A percentile compares a stretch with the other conserved stretches of the same genome.
Evolutionary conservation across 352 stramenopile species (phyloP).

Genomic region (Phytophthora pinifolia): DNA sequence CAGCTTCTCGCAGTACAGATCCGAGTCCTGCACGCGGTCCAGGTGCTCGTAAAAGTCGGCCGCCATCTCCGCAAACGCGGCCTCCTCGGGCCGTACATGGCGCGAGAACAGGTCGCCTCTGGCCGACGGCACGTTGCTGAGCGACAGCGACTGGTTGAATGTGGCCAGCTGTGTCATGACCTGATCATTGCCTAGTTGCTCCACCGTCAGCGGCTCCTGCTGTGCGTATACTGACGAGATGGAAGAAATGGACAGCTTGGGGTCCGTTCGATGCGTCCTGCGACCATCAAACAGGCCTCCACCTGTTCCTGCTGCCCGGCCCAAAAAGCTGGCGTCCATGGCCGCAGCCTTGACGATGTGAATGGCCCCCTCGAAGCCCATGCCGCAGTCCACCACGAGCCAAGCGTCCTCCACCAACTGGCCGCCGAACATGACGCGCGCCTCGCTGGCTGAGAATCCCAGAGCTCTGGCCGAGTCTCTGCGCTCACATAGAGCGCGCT

Average conservation of each 20-base stretch:
- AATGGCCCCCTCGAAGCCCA: constrained; percentile 69
- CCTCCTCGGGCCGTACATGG: constrained; percentile 73
- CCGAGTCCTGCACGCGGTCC: constrained; percentile 63
- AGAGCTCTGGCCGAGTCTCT: constrained; percentile 46
- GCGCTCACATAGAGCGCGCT: constrained; percentile 60
- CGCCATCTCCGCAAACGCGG: constrained; percentile 71
- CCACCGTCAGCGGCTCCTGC: constrained; percentile 9
- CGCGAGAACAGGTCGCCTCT: constrained; percentile 43
- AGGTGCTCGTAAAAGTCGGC: constrained; percentile 79
- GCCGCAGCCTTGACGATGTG: constrained; percentile 56
- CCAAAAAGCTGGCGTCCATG: constrained; percentile 16
- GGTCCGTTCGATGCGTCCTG: constrained; percentile 26
- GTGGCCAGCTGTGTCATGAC: constrained; percentile 46
- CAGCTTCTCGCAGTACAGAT: constrained; percentile 74
- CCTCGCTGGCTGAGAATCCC: constrained; percentile 43
- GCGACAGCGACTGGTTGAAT: constrained; percentile 46
- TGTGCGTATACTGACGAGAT: constrained; percentile 68
- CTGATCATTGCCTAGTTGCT: constrained; percentile 28
- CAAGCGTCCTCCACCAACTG: constrained; percentile 78
- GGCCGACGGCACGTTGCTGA: constrained; percentile 28
- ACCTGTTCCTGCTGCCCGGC: neutral
- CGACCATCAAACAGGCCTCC: constrained; percentile 11
- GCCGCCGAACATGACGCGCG: constrained; percentile 74
- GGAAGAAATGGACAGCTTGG: constrained; percentile 67
- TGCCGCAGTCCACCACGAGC: constrained; percentile 80